Conservation (phyloP, 2,329 filamentous ascomycete genomes). For the Orbilia oligospora region DNA sequence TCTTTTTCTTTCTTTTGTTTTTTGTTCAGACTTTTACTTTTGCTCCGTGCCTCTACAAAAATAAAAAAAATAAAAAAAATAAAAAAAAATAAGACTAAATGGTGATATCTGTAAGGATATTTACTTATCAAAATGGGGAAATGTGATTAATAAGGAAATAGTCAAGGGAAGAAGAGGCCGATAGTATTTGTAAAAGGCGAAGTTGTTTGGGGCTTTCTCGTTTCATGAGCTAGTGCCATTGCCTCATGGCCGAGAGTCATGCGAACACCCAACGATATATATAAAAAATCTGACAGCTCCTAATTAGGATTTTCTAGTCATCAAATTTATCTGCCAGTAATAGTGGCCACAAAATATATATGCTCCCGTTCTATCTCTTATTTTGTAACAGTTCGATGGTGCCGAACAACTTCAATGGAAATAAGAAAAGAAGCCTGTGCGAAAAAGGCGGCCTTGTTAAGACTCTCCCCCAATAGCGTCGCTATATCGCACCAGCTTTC, state of each 20-base stretch:
- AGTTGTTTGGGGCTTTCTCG: constrained; percentile 57
- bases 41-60: constrained; percentile 40
- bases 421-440: constrained; percentile 47
- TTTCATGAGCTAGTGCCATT: constrained; percentile 53
- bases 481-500: constrained; percentile 60
- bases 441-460: constrained; percentile 38
- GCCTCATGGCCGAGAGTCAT: constrained; percentile 52
- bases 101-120: constrained; percentile 8
- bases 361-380: constrained; percentile 31
- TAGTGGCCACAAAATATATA: constrained; percentile 24
- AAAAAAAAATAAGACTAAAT: constrained; percentile 43
- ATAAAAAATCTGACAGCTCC: constrained; percentile 46
- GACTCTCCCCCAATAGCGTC: constrained; percentile 48
- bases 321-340: constrained; percentile 54
- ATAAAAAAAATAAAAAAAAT: constrained; percentile 41
- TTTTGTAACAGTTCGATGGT: constrained; percentile 32
- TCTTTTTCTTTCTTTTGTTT: constrained; percentile 6
- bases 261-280: constrained; percentile 57
- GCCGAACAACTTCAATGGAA: constrained; percentile 34
- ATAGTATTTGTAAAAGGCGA: constrained; percentile 60
- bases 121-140: constrained; percentile 37
- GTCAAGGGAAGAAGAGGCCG: constrained; percentile 17
- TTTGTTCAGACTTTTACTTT: constrained; percentile 1
- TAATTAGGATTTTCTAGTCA: constrained; percentile 53
- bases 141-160: constrained; percentile 51